Conservation (phyloP, 1,284 basidiomycete genomes). For the Caloboletus firmus region DNA sequence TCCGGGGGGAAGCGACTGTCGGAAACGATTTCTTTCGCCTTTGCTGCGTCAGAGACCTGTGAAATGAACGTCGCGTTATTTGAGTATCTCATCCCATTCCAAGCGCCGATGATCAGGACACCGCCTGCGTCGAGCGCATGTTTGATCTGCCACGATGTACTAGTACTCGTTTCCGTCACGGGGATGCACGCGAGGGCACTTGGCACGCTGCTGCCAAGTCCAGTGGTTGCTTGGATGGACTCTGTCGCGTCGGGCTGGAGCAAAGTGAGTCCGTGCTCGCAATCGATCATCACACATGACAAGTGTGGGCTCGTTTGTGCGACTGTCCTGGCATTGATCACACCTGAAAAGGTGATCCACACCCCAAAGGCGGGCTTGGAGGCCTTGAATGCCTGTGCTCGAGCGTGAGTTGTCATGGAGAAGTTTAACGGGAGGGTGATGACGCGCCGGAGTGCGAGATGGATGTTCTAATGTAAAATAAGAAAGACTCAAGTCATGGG, state of each 20-base stretch:
- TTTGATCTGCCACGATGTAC: conserved; percentile 68
- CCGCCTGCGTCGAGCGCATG: conserved; percentile 62
- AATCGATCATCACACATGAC: conserved; percentile 63
- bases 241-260: conserved; percentile 57
- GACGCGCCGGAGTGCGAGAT: too few relatives aligned
- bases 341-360: conserved; percentile 64
- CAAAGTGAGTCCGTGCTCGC: conserved; percentile 61
- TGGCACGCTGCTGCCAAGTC: conserved; percentile 42
- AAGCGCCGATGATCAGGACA: too few relatives aligned
- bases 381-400: conserved; percentile 48
- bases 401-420: conserved; percentile 43
- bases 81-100: too few relatives aligned
- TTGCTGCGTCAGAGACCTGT: too few relatives aligned
- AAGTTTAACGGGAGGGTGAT: too few relatives aligned
- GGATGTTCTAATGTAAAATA: too few relatives aligned
- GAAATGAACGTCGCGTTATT: too few relatives aligned
- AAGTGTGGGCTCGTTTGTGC: conserved; percentile 55
- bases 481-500: too few relatives aligned
- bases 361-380: conserved; percentile 65
- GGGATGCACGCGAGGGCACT: conserved; percentile 55
- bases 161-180: conserved; percentile 53
- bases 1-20: conserved; percentile 39
- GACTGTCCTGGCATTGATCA: conserved; percentile 54
- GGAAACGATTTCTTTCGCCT: too few relatives aligned
- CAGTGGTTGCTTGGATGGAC: conserved; percentile 51